phyloP scores from a whole-genome alignment of 176 grass and related monocot genomes.

The Rhynchospora pubera region DNA sequence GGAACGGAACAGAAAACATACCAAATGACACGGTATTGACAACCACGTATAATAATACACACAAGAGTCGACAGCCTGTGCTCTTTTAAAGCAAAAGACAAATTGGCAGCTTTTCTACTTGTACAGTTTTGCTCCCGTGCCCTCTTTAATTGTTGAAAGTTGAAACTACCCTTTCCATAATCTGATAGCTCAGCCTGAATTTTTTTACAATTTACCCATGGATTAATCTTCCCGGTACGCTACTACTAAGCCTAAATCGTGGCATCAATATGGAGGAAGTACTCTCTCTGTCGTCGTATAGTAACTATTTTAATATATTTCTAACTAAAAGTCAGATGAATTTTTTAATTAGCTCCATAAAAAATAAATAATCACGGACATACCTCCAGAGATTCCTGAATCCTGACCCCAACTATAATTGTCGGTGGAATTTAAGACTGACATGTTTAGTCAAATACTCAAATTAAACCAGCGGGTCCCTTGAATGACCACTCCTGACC shows the following conservation, averaged over 20 bases:
- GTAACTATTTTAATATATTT: background rate
- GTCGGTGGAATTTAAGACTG: conserved; percentile 13
- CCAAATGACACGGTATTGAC: no score
- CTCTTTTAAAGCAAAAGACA: no score
- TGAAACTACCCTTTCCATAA: conserved; percentile 11
- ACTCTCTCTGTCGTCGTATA: no score
- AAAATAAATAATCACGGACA: background rate
- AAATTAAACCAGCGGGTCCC: background rate
- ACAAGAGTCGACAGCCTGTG: no score
- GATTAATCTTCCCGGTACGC: no score
- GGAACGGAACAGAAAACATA: no score
- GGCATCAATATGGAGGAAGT: no score
- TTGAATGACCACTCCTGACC: background rate
- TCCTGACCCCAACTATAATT: background rate
- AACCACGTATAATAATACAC: no score
- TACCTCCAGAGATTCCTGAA: background rate
- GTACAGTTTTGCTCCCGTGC: background rate
- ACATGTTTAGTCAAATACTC: background rate
- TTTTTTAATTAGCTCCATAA: background rate
- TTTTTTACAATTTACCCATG: background rate
- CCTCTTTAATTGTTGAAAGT: conserved; percentile 17
- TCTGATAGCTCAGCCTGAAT: conserved; percentile 16
- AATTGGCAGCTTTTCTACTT: no score
- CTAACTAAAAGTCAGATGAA: background rate
- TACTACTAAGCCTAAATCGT: background rate